Evolutionary conservation across 164 flowering plant species (phyloP), one percentile per base, ranked within the genome.

Genomic region (Annona cherimola): DNA sequence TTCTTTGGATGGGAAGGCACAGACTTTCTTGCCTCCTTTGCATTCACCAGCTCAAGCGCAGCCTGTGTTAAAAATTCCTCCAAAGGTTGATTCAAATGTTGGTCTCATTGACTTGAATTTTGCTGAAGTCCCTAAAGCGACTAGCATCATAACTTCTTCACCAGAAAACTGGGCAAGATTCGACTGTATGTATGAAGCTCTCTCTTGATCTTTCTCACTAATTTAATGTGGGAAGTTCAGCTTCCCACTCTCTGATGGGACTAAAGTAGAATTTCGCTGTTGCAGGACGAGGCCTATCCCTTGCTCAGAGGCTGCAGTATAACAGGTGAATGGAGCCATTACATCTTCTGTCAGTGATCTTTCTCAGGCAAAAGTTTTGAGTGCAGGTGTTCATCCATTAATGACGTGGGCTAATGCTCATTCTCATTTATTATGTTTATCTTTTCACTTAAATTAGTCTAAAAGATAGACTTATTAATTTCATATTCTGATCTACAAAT

Each of bases 51-150:
- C 61, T 46, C 55, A 26, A 18, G 4, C 26, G 19, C 72, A 70
- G 43, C 73, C 54, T 54, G 81, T 76, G 43, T 61, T 69, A 41
- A 76, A 63, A 68, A 39, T 68, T 61, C 68, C 73, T 71, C 61
- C 61, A 61, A 39, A 76, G 75, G 73, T 75, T 46, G 85, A 83
- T 69, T 77, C 73, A 72, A 84, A 83, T 16, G 79, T 79, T 66
- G 83, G 79, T 65, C 84, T 82, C 73, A 77, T 81, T 68, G 77
- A 62, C 64, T 46, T 78, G 73, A 83, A 79, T 40, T 74, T 63
- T 73, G 68, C 76, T 80, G 79, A 79, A 20, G 76, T 69, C 45
- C 59, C 83, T n/a, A 72, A 57, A 63, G 79, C 74, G 74, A 80
- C 43, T 68, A 57, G 67, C 8, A n/a, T 61, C 8, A 61, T 40